These are phyloP conservation scores for Mycosphaerella sp. DNA, from an alignment of 2,329 filamentous ascomycete genomes.

Conservation along the genomic window DNA sequence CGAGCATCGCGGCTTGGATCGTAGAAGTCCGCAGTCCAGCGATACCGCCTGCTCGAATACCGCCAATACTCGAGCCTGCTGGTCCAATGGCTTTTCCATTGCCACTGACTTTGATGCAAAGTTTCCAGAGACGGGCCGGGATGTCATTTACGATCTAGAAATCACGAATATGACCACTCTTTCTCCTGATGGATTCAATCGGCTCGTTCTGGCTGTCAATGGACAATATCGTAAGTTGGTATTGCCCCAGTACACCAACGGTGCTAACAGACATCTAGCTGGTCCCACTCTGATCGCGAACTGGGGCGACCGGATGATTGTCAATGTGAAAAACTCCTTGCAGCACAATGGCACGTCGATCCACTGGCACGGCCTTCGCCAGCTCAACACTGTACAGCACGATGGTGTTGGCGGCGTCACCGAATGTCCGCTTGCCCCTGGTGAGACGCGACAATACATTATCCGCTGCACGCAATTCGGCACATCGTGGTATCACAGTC, in stretches of 20 bases:
- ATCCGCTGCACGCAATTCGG: slow-evolving; percentile 48
- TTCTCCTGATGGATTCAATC: slow-evolving; percentile 33
- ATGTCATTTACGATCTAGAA: slow-evolving; percentile 31
- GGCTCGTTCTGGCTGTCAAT: slow-evolving; percentile 49
- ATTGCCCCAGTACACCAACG: no score
- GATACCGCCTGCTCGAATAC: slow-evolving; percentile 36
- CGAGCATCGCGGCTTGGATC: slow-evolving; percentile 1
- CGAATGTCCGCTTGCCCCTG: slow-evolving; percentile 46
- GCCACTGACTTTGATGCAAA: slow-evolving; percentile 43
- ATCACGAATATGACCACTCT: slow-evolving; percentile 34
- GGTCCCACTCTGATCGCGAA: slow-evolving; percentile 54
- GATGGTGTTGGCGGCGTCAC: slow-evolving; percentile 47
- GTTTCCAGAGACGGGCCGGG: slow-evolving; percentile 36
- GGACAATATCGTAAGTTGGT: slow-evolving; percentile 46
- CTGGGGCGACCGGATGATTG: slow-evolving; percentile 42
- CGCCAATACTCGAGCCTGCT: slow-evolving; percentile 38
- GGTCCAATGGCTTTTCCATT: slow-evolving; percentile 40
- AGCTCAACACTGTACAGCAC: slow-evolving; percentile 49
- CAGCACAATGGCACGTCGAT: slow-evolving; percentile 53
- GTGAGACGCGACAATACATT: slow-evolving; percentile 48
- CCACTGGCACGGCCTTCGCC: slow-evolving; percentile 57
- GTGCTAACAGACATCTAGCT: slow-evolving; percentile 28
- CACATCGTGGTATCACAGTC: slow-evolving; percentile 44
- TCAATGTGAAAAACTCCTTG: slow-evolving; percentile 47
- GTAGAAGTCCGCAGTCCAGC: slow-evolving; percentile 3